phyloP scores from a whole-genome alignment of 768 basidiomycete genomes.

The Lyophyllum atratum region DNA sequence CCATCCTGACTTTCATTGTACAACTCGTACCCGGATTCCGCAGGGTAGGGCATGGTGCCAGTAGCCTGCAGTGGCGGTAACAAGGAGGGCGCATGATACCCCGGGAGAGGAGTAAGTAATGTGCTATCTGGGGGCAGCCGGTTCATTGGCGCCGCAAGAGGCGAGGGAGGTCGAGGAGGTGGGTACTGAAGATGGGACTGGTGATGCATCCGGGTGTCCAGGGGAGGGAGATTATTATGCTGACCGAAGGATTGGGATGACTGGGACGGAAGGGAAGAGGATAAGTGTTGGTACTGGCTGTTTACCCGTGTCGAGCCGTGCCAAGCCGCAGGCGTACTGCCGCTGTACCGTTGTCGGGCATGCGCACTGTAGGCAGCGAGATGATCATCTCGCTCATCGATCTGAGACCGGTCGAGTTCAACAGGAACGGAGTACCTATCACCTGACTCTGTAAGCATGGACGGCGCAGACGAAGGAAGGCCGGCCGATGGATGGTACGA shows the following conservation, averaged over 20 bases:
- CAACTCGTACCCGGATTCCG: constrained; percentile 32
- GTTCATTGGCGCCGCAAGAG: constrained; percentile 23
- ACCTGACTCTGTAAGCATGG: constrained; percentile 23
- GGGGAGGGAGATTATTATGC: constrained; percentile 31
- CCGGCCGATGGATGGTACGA: constrained; percentile 27
- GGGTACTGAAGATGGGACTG: constrained; percentile 25
- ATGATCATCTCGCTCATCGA: constrained; percentile 33
- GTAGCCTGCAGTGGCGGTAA: constrained; percentile 32
- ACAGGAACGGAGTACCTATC: constrained; percentile 31
- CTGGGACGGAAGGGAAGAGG: constrained; percentile 28
- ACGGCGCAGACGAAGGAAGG: constrained; percentile 29
- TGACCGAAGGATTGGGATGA: constrained; percentile 17
- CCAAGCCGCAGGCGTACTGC: constrained; percentile 35
- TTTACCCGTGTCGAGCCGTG: constrained; percentile 28
- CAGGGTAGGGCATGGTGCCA: constrained; percentile 24
- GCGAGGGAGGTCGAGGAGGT: constrained; percentile 23
- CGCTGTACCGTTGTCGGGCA: constrained; percentile 31
- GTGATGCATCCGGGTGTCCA: constrained; percentile 19
- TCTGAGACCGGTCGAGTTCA: constrained; percentile 33
- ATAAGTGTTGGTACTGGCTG: constrained; percentile 24
- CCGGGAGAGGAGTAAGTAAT: constrained; percentile 68
- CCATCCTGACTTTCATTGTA: constrained; percentile 41
- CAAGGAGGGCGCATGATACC: constrained; percentile 50
- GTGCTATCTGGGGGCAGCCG: constrained; percentile 67
- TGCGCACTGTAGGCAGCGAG: constrained; percentile 22